Conservation (phyloP, 2,329 filamentous ascomycete species). For the Elsinoe perseae region DNA sequence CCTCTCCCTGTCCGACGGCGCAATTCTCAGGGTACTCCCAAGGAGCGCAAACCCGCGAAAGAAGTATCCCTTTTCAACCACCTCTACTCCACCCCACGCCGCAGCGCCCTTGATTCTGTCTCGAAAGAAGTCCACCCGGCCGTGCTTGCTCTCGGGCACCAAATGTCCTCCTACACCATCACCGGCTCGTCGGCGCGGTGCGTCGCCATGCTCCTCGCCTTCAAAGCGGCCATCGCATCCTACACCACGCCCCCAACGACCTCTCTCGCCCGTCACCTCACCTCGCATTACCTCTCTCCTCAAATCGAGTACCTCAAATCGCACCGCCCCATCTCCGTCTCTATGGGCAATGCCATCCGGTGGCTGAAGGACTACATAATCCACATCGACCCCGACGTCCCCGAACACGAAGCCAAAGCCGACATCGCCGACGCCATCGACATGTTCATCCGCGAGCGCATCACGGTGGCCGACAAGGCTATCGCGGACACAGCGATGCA, state of each 20-base stretch:
- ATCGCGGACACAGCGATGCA: constrained; percentile 69
- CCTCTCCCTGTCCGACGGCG: constrained; percentile 28
- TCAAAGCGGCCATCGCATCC: constrained; percentile 87
- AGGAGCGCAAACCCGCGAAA: constrained; percentile 50
- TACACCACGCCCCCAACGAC: constrained; percentile 82
- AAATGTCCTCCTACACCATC: constrained; percentile 81
- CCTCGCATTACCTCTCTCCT: constrained; percentile 80
- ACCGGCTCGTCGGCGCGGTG: constrained; percentile 84
- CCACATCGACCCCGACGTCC: constrained; percentile 76
- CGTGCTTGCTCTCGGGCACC: constrained; percentile 75
- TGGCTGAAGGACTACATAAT: constrained; percentile 90
- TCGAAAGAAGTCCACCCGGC: constrained; percentile 74
- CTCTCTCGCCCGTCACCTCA: constrained; percentile 83
- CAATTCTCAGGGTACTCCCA: constrained; percentile 18
- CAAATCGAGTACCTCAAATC: constrained; percentile 93
- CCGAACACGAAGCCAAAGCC: constrained; percentile 74
- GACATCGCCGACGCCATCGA: constrained; percentile 75
- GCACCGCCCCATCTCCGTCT: constrained; percentile 90
- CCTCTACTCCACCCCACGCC: constrained; percentile 57
- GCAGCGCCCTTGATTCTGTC: constrained; percentile 52
- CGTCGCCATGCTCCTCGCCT: constrained; percentile 78
- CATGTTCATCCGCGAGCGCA: constrained; percentile 80
- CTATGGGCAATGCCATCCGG: constrained; percentile 93
- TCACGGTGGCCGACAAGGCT: constrained; percentile 76
- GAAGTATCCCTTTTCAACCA: constrained; percentile 73